Percentiles rank a stretch among this genome's conserved stretches.
Conservation (phyloP, 176 grass and related monocot genomes). For the Panicum miliaceum region DNA sequence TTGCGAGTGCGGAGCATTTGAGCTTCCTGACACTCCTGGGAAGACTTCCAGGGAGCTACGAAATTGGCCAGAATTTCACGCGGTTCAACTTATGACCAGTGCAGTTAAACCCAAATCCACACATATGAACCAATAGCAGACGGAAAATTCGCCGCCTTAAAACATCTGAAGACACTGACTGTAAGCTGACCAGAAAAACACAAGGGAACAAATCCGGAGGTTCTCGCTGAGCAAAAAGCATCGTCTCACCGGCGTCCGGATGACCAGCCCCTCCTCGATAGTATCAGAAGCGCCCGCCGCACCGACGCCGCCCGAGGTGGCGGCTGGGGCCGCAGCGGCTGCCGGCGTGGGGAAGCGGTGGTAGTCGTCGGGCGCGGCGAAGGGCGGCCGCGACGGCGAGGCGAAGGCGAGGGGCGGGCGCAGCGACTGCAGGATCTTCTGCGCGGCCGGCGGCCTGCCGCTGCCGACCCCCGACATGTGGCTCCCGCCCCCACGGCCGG, state of each 20-base stretch:
- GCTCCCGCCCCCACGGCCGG: conserved; percentile 3
- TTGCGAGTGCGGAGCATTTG: conserved; percentile 33
- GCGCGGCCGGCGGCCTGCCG: conserved; percentile 56
- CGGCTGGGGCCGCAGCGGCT: conserved; percentile 11
- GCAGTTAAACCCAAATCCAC: conserved; percentile 15
- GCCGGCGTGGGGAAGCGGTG: conserved; percentile 59
- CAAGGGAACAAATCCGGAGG: conserved; percentile 34
- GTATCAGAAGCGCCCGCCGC: not conserved
- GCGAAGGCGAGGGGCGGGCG: conserved; percentile 47
- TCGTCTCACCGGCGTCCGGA: conserved; percentile 74
- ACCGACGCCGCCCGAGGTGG: conserved; percentile 37
- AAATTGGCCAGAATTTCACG: conserved; percentile 46
- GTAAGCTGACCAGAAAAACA: conserved; percentile 23
- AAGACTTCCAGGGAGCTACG: not conserved
- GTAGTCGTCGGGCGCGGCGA: conserved; percentile 66
- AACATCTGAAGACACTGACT: conserved; percentile 24
- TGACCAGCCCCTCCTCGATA: conserved; percentile 58
- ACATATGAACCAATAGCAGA: not conserved
- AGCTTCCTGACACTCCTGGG: conserved; percentile 10
- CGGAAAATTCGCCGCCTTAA: not conserved
- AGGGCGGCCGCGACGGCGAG: conserved; percentile 54
- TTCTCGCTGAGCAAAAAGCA: conserved; percentile 1
- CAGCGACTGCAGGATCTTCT: conserved; percentile 71
- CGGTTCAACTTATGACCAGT: not conserved
- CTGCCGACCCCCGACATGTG: conserved; percentile 50